A percentile compares a stretch with the other conserved stretches of the same genome.
Conservation (phyloP, 139 green algal genomes). For the Gonium pectorale region DNA sequence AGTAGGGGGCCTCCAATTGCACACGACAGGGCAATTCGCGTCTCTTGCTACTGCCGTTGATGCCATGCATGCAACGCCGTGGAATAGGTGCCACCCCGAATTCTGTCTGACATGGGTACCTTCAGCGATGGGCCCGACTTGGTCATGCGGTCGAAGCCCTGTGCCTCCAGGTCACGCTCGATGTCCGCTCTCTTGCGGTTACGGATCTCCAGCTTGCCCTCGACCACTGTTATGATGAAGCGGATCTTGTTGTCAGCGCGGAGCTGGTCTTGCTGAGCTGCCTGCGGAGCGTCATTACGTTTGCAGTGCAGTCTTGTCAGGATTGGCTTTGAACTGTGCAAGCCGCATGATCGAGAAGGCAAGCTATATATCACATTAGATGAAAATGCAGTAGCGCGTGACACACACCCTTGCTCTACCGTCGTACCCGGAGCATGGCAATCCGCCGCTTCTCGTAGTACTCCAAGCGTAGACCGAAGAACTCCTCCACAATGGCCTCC, state of each 20-base stretch:
- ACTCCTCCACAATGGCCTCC: constrained; percentile 92
- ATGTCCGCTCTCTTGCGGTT: constrained; percentile 91
- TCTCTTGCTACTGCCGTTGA: too few species aligned
- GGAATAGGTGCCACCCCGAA: too few species aligned
- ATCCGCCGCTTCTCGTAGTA: constrained; percentile 88
- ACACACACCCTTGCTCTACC: too few species aligned
- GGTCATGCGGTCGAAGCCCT: constrained; percentile 79
- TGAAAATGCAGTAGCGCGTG: too few species aligned
- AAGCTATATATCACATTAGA: too few species aligned
- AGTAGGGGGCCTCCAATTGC: too few species aligned
- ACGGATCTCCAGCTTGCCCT: constrained; percentile 76
- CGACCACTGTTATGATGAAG: constrained; percentile 96
- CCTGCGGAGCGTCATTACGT: too few species aligned
- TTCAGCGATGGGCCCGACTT: constrained; percentile 7
- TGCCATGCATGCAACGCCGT: too few species aligned
- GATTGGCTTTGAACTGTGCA: too few species aligned
- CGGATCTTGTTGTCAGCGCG: constrained; percentile 89
- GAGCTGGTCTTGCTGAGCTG: constrained; percentile 80
- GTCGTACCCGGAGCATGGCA: constrained; percentile 72
- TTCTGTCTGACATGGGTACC: too few species aligned
- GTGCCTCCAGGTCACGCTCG: constrained; percentile 82
- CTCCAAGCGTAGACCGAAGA: constrained; percentile 89
- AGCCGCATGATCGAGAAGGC: too few species aligned
- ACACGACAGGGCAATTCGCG: too few species aligned
- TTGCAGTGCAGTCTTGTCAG: neutral